phyloP scores from a whole-genome alignment of 352 stramenopile species.

The Pythium guiyangense region DNA sequence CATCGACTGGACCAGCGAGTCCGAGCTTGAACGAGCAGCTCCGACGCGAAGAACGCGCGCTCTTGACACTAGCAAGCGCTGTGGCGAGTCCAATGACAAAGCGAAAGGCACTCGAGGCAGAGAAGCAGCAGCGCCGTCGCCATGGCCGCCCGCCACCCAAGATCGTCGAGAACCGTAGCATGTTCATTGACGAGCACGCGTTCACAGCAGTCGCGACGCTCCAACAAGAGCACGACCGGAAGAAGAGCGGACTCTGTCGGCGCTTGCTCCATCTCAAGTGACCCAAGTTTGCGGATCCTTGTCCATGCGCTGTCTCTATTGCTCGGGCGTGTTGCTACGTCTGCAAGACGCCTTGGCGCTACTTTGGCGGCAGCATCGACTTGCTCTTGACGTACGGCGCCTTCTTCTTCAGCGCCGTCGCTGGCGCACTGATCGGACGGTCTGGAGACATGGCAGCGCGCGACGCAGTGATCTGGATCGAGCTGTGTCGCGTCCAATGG shows the following conservation, averaged over 20 bases:
- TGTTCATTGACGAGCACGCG: slow-evolving; percentile 31
- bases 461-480: slow-evolving; percentile 37
- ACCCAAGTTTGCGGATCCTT: not conserved
- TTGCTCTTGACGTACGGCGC: slow-evolving; percentile 8
- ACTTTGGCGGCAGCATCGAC: slow-evolving; percentile 11
- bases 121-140: slow-evolving; percentile 29
- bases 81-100: not conserved
- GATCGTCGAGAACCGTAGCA: slow-evolving; percentile 23
- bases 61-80: slow-evolving; percentile 18
- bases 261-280: slow-evolving; percentile 35
- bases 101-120: slow-evolving; percentile 4
- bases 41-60: slow-evolving; percentile 23
- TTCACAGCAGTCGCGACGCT: slow-evolving; percentile 18
- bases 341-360: not conserved
- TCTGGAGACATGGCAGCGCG: slow-evolving; percentile 32
- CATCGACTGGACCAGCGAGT: not conserved
- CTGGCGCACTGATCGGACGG: slow-evolving; percentile 53
- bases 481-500: slow-evolving; percentile 5
- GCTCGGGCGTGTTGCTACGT: not conserved
- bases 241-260: slow-evolving; percentile 30
- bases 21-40: slow-evolving; percentile 16
- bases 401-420: slow-evolving; percentile 41
- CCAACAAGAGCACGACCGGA: slow-evolving; percentile 29
- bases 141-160: slow-evolving; percentile 35
- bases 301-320: not conserved